These are phyloP conservation scores for Haematococcus lacustris DNA, from an alignment of 139 green algal species.

Conservation along the genomic window DNA sequence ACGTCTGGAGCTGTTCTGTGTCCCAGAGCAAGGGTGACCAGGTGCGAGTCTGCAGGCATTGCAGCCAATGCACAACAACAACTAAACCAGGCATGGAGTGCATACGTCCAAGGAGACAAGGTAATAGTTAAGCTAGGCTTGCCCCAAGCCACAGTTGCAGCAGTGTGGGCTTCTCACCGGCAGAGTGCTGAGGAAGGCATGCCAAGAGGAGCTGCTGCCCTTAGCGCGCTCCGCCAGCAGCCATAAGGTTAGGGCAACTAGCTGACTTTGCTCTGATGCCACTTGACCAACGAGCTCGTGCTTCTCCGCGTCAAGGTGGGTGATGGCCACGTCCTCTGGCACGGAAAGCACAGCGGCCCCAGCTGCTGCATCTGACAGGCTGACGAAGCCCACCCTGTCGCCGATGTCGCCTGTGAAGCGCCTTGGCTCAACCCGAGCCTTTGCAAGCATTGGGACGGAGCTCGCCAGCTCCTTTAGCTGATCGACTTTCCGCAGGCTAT, in stretches of 20 bases:
- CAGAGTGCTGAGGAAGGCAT: conserved; percentile 35
- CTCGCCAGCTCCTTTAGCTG: conserved; percentile 1
- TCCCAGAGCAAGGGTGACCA: conserved; percentile 56
- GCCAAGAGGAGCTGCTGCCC: conserved; percentile 17
- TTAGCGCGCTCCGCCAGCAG: conserved; percentile 66
- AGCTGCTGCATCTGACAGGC: not conserved
- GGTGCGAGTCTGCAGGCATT: conserved; percentile 11
- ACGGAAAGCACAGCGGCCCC: conserved; percentile 22
- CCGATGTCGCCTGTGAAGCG: conserved; percentile 14
- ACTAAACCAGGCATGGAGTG: too few relatives aligned
- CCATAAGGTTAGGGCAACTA: conserved; percentile 81
- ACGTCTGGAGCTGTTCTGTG: conserved; percentile 28
- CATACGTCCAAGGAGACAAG: too few relatives aligned
- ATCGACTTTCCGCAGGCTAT: too few relatives aligned
- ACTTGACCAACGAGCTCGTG: conserved; percentile 48
- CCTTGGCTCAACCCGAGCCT: not conserved
- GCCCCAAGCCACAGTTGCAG: too few relatives aligned
- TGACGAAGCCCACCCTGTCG: conserved; percentile 17
- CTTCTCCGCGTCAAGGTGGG: conserved; percentile 64
- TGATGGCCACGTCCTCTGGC: conserved; percentile 67
- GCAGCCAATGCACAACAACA: too few relatives aligned
- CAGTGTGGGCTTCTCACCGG: conserved; percentile 30
- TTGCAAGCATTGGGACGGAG: too few relatives aligned
- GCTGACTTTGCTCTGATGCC: conserved; percentile 60
- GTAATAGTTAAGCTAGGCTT: too few relatives aligned